phyloP scores from a whole-genome alignment of 202 grass and related monocot species.

The Setaria italica region DNA sequence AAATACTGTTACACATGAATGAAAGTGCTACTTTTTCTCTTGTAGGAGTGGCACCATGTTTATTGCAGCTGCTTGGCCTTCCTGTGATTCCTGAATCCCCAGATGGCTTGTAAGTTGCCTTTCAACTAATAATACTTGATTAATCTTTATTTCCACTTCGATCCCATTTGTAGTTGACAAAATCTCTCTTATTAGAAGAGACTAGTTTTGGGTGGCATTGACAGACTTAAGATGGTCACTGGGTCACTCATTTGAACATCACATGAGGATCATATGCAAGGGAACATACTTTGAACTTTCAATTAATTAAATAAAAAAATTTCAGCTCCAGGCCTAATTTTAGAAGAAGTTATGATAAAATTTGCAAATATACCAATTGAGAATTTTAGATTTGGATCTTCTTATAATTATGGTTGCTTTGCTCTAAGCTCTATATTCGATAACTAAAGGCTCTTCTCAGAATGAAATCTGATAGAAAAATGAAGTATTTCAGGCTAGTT shows the following conservation, averaged over 20 bases:
- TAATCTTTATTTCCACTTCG: background rate
- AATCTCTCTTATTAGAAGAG: background rate
- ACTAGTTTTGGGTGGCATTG: background rate
- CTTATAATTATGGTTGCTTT: background rate
- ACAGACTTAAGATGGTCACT: background rate
- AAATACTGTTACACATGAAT: background rate
- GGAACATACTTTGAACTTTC: background rate
- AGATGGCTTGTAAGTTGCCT: slow-evolving; percentile 77
- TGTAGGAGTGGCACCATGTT: slow-evolving; percentile 71
- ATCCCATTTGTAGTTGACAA: background rate
- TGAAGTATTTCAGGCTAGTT: slow-evolving; percentile 55
- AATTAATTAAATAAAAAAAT: background rate
- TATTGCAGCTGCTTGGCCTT: slow-evolving; percentile 70
- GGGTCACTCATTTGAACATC: background rate
- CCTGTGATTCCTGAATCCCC: slow-evolving; percentile 73
- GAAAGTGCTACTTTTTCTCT: background rate
- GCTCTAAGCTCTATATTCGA: background rate
- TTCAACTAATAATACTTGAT: background rate
- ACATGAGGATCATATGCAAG: background rate
- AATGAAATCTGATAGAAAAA: background rate
- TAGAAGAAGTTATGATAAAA: background rate
- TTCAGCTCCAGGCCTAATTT: background rate
- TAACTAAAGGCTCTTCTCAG: background rate
- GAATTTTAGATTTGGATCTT: background rate
- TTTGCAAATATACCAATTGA: background rate